Base-by-base conservation (phyloP, 257 asterid genomes). In the Solanum paucissectum region DNA sequence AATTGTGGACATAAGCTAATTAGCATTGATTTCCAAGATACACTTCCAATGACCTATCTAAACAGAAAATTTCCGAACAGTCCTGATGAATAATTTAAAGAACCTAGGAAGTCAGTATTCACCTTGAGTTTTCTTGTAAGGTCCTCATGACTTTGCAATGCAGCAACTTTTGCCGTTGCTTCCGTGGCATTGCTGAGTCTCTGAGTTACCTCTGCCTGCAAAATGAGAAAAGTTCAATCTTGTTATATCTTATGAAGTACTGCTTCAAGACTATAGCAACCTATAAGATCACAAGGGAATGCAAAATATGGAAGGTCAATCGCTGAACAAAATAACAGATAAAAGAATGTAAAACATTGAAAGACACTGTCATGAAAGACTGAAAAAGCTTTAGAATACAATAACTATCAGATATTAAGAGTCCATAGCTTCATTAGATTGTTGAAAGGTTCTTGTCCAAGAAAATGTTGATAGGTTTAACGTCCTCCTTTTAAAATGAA, bases 201-300 rank as follows among this genome's bases (percentile, higher is more conserved):
- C 82, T 96, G 98, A 83, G 98, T 96, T 79, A 91, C 96, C 91
- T 93, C 98, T 72, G 98, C 98, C 98, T 96, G 93, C 87, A 87
- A 66, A 69, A 83, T 71, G 32, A 12, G 72, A 64, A 74, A 84
- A 44, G 85, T 44, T 79, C 66, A 44, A 27, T 79, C 40, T 44
- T 79, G 27, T 44, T 27, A 79, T 32, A 79, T 44, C 66, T 79
- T 79, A 49, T 44, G 32, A 81, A 18, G 20, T 82, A 82, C 21
- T 49, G 69, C 69, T 49, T 29, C 32, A 82, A 82, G 44, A 82
- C 69, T 82, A 46, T 49, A 5, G 44, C 62, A 33, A 82, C 66
- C 16, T 3, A 82, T 16, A 29, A 49, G 44, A 82, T 49, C 12
- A 79, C 66, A 27, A 44, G 12, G 42, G 81, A 46, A 32, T 9